Conservation (phyloP, 208 protist species). For the Trypanosoma cruzi region DNA sequence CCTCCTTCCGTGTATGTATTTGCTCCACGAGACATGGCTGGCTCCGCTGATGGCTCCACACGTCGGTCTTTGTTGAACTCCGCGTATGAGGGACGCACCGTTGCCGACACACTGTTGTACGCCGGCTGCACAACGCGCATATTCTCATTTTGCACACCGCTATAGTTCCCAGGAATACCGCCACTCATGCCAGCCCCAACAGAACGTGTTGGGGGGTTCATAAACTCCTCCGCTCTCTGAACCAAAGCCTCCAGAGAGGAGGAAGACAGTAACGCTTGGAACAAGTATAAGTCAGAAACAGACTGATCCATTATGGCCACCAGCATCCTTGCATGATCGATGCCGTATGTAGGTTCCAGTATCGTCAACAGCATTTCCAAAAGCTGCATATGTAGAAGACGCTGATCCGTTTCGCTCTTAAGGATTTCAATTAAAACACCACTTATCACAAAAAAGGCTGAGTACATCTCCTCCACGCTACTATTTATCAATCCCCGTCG, state of each 20-base stretch:
- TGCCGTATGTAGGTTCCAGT: constrained; percentile 23
- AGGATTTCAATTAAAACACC: constrained; percentile 18
- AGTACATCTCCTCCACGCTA: constrained; percentile 55
- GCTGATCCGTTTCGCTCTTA: constrained; percentile 27
- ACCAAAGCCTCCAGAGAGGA: constrained; percentile 43
- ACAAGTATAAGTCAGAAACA: constrained; percentile 37
- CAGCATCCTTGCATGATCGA: constrained; percentile 35
- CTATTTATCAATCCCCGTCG: constrained; percentile 48
- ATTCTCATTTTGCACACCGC: constrained; percentile 23
- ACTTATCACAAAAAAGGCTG: constrained; percentile 33
- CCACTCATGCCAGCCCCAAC: constrained; percentile 17
- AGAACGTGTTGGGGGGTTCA: constrained; percentile 29
- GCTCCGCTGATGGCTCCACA: constrained; percentile 10
- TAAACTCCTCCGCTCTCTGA: constrained; percentile 37
- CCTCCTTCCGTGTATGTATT: constrained; percentile 16
- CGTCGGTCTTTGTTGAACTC: constrained; percentile 28
- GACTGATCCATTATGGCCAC: constrained; percentile 39
- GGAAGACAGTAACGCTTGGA: constrained; percentile 47
- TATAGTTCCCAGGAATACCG: constrained; percentile 21
- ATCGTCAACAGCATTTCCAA: constrained; percentile 24
- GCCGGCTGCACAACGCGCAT: constrained; percentile 6
- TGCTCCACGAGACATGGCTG: constrained; percentile 5
- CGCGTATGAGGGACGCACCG: constrained; percentile 18
- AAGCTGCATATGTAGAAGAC: constrained; percentile 13
- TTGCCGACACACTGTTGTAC: constrained; percentile 11